Percentiles rank a stretch among this genome's conserved stretches.
Conservation (phyloP, 2,329 filamentous ascomycete species). For the Colletotrichum eleusines region DNA sequence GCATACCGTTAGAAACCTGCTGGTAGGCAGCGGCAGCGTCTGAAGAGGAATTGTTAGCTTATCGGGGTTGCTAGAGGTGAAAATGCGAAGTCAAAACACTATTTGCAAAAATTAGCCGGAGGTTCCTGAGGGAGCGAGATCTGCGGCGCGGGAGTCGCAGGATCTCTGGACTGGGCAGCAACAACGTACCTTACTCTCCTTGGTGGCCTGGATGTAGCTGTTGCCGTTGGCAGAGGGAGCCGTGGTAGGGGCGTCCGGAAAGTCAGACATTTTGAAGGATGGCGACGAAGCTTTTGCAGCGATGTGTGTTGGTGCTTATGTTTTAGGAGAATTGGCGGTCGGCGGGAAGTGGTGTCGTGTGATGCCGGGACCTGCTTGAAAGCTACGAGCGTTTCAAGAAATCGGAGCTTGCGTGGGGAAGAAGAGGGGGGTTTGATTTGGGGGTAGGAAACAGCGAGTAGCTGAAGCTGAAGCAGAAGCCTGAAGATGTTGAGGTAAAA, state of each 20-base stretch:
- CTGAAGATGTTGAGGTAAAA: constrained; percentile 19
- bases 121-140: constrained; percentile 13
- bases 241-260: constrained; percentile 50
- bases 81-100: constrained; percentile 50
- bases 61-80: constrained; percentile 42
- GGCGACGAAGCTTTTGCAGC: constrained; percentile 45
- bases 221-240: constrained; percentile 59
- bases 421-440: neutral
- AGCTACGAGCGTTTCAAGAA: constrained; percentile 38
- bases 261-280: constrained; percentile 56
- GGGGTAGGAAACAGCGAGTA: constrained; percentile 3
- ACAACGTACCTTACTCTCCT: constrained; percentile 65
- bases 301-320: constrained; percentile 38
- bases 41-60: constrained; percentile 52
- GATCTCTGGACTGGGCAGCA: constrained; percentile 14
- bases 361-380: constrained; percentile 32
- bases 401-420: constrained; percentile 21
- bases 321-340: constrained; percentile 41
- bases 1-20: constrained; percentile 60
- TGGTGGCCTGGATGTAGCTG: constrained; percentile 60
- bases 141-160: constrained; percentile 21
- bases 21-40: constrained; percentile 64
- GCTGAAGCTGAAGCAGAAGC: neutral
- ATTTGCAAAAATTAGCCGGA: constrained; percentile 49
- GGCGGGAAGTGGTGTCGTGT: constrained; percentile 38